Evolutionary conservation across 1,139 yeast species (phyloP).

Genomic region (Protomyces arabidopsidicola): DNA sequence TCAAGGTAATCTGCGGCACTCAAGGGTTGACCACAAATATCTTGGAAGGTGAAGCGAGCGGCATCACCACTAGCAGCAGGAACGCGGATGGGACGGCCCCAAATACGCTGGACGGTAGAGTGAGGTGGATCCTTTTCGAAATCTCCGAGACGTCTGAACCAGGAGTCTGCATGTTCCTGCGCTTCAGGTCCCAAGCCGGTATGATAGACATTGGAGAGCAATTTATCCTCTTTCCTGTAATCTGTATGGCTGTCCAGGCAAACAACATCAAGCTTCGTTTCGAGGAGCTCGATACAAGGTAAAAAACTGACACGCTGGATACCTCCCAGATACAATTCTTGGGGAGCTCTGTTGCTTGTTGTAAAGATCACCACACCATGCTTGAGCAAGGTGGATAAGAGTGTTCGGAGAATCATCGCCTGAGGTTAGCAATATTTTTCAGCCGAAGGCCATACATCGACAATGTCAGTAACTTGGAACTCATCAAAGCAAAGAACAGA

Average conservation of each 20-base stretch:
- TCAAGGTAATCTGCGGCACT: constrained; percentile 96
- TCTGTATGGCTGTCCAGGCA: constrained; percentile 87
- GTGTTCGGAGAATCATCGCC: constrained; percentile 85
- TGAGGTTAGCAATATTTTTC: constrained; percentile 94
- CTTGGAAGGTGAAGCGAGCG: constrained; percentile 81
- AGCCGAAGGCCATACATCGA: constrained; percentile 53
- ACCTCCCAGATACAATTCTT: constrained; percentile 86
- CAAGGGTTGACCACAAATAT: constrained; percentile 77
- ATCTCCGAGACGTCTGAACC: constrained; percentile 76
- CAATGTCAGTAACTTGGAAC: constrained; percentile 86
- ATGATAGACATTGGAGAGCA: constrained; percentile 74
- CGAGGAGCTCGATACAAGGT: constrained; percentile 81
- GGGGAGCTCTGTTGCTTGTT: constrained; percentile 92
- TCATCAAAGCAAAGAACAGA: constrained; percentile 91
- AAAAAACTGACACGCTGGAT: constrained; percentile 85
- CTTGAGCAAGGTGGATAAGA: constrained; percentile 57
- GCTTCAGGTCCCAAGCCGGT: constrained; percentile 62
- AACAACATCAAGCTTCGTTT: constrained; percentile 68
- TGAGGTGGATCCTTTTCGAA: constrained; percentile 45
- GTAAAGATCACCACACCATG: constrained; percentile 86
- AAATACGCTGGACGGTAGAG: constrained; percentile 53
- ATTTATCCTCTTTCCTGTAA: constrained; percentile 82
- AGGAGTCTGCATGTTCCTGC: constrained; percentile 58
- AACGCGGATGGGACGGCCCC: constrained; percentile 80
- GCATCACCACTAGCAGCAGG: constrained; percentile 74